These are phyloP conservation scores for Trichopus zeylanicus DNA, from an alignment of 116 monocot genomes.

Conservation along the genomic window DNA sequence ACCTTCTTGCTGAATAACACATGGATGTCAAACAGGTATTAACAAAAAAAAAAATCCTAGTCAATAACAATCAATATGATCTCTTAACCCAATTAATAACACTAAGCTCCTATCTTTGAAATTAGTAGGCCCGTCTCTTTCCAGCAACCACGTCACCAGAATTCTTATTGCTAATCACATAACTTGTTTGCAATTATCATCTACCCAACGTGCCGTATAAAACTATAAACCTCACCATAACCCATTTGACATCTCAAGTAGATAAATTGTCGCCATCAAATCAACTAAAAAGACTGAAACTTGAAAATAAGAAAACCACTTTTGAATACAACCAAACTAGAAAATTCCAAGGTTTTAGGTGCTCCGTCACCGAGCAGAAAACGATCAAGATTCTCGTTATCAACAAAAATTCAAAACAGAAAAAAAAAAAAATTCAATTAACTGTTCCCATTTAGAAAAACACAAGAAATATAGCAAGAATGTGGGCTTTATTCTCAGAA, in stretches of 20 bases:
- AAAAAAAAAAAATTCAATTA: no score
- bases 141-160: neutral
- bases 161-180: neutral
- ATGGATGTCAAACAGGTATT: no score
- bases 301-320: neutral
- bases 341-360: neutral
- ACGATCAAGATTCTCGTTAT: no score
- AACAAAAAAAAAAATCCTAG: no score
- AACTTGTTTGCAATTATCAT: neutral
- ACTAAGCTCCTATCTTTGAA: neutral
- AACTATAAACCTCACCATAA: neutral
- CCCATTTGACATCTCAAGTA: neutral
- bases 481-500: no score
- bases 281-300: neutral
- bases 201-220: neutral
- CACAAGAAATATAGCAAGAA: no score
- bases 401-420: no score
- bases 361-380: neutral
- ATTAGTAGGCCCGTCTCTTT: conserved; percentile 1
- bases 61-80: no score
- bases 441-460: no score
- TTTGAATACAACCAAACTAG: neutral
- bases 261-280: neutral
- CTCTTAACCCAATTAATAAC: no score
- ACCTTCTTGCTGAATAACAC: no score